These are phyloP conservation scores for Thielaviopsis cerberus DNA, from an alignment of 2,329 filamentous ascomycete species.

Conservation along the genomic window DNA sequence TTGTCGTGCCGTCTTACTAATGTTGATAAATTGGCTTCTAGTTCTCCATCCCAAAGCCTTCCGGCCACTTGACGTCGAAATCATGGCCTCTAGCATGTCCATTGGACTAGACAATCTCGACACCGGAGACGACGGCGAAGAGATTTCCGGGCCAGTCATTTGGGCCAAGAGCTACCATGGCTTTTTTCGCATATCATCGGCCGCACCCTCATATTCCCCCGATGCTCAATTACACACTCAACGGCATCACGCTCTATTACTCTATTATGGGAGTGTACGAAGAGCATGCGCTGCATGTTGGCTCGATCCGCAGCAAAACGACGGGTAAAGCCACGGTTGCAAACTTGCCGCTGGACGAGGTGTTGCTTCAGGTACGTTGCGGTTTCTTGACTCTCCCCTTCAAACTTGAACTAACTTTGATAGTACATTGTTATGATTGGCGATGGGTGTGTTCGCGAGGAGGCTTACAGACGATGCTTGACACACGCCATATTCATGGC, in stretches of 20 bases:
- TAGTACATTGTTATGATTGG: constrained; percentile 34
- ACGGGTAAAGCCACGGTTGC: constrained; percentile 15
- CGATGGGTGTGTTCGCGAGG: constrained; percentile 32
- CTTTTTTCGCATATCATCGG: constrained; percentile 46
- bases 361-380: constrained; percentile 19
- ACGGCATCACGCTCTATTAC: constrained; percentile 47
- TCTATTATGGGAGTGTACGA: constrained; percentile 40
- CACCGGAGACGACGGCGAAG: constrained; percentile 1
- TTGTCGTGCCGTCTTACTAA: neutral
- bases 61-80: constrained; percentile 28
- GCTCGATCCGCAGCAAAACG: constrained; percentile 17
- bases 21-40: neutral
- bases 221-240: constrained; percentile 40
- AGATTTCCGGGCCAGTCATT: constrained; percentile 31
- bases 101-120: constrained; percentile 28
- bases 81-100: constrained; percentile 28
- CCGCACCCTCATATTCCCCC: constrained; percentile 35
- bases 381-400: neutral
- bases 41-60: constrained; percentile 5
- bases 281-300: constrained; percentile 17
- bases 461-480: constrained; percentile 28
- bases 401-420: neutral
- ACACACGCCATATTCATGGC: constrained; percentile 34
- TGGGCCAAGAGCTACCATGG: constrained; percentile 48
- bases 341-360: constrained; percentile 18